Base-by-base conservation (phyloP, 768 basidiomycete species). In the Pleurotus tuber-regium region DNA sequence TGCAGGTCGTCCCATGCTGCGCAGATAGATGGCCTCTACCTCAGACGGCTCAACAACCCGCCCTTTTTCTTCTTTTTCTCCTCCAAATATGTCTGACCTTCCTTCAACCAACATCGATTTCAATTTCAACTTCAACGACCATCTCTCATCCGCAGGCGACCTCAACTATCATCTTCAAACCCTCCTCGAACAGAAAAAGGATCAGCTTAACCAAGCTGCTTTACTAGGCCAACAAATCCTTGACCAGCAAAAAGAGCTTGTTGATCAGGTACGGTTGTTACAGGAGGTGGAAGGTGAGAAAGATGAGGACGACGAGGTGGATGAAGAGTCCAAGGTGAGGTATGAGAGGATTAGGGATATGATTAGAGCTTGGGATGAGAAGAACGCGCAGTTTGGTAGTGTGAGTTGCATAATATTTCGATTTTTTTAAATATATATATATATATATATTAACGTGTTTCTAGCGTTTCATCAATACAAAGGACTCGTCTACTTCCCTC, bases 221-320 rank as follows among this genome's bases (percentile, higher is more conserved):
- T 87, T 86, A 50, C 84, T 98, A 64, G 95, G 96, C 46, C 93
- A 97, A 70, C 88, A 91, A 66, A 84, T 98, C 61, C 84, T 98
- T 55, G 81, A 84, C 16, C 96, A 98, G 74, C 92, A 92, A 70
- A 86, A 91, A 71, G 91, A 96, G 64, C 82, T 98, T 55, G 92
- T 97, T 68, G 86, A 87, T 63, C 82, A 91, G 46, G 91, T 98
- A 54, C 76, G 82, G 38, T 87, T 88, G 62, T 76, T 96, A 47
- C 87, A 92, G 59, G 87, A 87, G 29, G 64, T 81, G 12, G 86
- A 85, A 48, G 77, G 70, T 16, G 86, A 84, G 53, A 84, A 80
- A 57, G 73, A 70, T 2, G 85, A 82, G 54, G 82, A 83, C 53
- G 80, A 82, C 31, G 80, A 80, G 53, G 71, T 86, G 54, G 84